Conservation (phyloP, 2,329 filamentous ascomycete species). For the Monosporascus sp. region DNA sequence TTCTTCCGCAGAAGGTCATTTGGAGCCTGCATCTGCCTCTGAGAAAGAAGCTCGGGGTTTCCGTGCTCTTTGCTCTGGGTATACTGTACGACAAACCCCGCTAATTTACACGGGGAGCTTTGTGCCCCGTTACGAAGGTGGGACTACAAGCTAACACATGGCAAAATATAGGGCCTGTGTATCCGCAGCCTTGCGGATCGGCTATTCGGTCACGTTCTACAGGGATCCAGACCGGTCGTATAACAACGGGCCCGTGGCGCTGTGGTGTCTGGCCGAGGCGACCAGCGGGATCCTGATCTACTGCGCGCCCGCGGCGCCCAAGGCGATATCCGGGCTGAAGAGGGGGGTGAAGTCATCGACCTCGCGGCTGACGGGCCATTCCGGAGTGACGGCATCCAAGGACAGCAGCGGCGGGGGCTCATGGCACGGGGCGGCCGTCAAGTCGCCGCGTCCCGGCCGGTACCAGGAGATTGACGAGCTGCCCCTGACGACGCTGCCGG, state of each 20-base stretch:
- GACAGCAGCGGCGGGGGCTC: background rate
- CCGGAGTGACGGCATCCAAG: background rate
- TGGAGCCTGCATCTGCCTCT: background rate
- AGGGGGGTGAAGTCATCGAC: background rate
- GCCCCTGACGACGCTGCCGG: background rate
- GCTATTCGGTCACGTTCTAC: background rate
- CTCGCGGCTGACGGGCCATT: background rate
- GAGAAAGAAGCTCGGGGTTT: background rate
- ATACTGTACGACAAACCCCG: background rate
- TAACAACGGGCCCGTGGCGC: background rate
- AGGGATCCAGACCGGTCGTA: background rate
- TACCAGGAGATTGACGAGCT: background rate
- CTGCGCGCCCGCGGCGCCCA: background rate
- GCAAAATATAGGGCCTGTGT: background rate
- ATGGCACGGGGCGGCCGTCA: background rate
- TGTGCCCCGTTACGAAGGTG: no score
- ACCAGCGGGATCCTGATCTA: background rate
- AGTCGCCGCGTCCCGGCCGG: background rate
- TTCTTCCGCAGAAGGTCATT: background rate
- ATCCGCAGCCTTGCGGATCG: background rate
- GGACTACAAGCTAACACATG: no score
- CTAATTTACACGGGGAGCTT: no score
- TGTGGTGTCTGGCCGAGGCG: background rate
- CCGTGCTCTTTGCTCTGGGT: background rate
- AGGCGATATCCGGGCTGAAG: background rate